Percentiles rank a stretch among this genome's conserved stretches.
phyloP scores from a whole-genome alignment of 306 rosid species.

The Lagenaria siceraria region DNA sequence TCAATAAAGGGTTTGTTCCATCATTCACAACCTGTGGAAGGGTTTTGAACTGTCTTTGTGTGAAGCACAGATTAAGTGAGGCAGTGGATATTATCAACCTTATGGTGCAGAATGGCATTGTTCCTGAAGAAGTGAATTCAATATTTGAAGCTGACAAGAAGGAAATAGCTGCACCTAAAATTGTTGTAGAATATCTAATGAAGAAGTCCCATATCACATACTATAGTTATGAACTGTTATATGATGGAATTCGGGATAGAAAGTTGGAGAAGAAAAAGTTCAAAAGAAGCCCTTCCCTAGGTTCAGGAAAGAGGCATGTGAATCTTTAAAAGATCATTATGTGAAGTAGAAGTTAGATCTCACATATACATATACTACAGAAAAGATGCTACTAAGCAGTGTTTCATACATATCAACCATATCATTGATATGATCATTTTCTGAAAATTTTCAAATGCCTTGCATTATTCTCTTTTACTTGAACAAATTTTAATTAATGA shows the following conservation, averaged over 20 bases:
- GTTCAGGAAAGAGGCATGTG: neutral
- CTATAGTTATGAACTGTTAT: slow-evolving; percentile 59
- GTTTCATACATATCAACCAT: neutral
- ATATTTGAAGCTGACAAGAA: slow-evolving; percentile 75
- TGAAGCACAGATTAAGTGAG: slow-evolving; percentile 46
- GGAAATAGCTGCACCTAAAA: slow-evolving; percentile 81
- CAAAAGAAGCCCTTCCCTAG: neutral
- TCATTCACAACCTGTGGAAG: slow-evolving; percentile 58
- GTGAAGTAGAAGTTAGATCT: neutral
- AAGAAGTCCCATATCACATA: slow-evolving; percentile 73
- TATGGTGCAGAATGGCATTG: slow-evolving; percentile 62
- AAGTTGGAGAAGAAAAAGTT: slow-evolving; percentile 33
- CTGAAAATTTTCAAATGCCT: too few relatives aligned
- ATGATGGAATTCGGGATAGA: slow-evolving; percentile 74
- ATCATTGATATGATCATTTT: too few relatives aligned
- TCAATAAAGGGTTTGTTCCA: slow-evolving; percentile 53
- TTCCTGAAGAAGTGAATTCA: slow-evolving; percentile 62
- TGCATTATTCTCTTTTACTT: neutral
- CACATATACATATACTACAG: neutral
- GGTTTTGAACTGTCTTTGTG: slow-evolving; percentile 67
- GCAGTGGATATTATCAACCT: slow-evolving; percentile 66
- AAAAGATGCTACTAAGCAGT: neutral
- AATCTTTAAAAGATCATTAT: neutral
- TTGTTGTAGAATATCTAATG: slow-evolving; percentile 73
- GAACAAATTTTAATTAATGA: neutral